Percentiles rank a stretch among this genome's conserved stretches.
phyloP scores from a whole-genome alignment of 345 rosid species.

The Arabidopsis arenosa region DNA sequence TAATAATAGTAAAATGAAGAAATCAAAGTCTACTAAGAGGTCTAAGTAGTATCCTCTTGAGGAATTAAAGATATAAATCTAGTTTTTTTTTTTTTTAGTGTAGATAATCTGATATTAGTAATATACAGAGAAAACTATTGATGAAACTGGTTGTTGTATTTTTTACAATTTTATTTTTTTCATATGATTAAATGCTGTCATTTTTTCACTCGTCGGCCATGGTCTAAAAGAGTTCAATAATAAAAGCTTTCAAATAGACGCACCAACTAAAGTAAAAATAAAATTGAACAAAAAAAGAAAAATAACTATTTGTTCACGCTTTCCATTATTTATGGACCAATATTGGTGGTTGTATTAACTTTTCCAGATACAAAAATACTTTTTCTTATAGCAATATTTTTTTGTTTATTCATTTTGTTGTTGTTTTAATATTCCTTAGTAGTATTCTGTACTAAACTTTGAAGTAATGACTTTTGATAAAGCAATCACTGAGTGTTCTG shows the following conservation, averaged over 20 bases:
- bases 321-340: constrained; percentile 32
- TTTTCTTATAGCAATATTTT: background rate
- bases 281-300: background rate
- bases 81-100: background rate
- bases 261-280: constrained; percentile 27
- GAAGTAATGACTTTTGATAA: constrained; percentile 33
- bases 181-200: constrained; percentile 19
- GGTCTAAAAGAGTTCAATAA: constrained; percentile 35
- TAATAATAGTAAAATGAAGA: constrained; percentile 54
- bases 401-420: background rate
- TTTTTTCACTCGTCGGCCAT: constrained; percentile 18
- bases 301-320: constrained; percentile 16
- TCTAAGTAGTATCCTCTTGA: constrained; percentile 47
- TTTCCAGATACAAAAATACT: background rate
- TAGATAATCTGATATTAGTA: constrained; percentile 40
- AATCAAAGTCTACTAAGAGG: constrained; percentile 62
- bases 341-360: constrained; percentile 5
- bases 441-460: constrained; percentile 19
- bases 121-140: constrained; percentile 12
- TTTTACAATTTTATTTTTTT: constrained; percentile 18
- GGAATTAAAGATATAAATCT: background rate
- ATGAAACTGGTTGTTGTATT: constrained; percentile 8
- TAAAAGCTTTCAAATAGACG: constrained; percentile 34
- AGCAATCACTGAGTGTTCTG: constrained; percentile 32
- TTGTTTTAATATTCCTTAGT: background rate